Percentiles rank a stretch among this genome's conserved stretches.
Conservation (phyloP, 2,329 filamentous ascomycete species). For the Stemphylium beticola region DNA sequence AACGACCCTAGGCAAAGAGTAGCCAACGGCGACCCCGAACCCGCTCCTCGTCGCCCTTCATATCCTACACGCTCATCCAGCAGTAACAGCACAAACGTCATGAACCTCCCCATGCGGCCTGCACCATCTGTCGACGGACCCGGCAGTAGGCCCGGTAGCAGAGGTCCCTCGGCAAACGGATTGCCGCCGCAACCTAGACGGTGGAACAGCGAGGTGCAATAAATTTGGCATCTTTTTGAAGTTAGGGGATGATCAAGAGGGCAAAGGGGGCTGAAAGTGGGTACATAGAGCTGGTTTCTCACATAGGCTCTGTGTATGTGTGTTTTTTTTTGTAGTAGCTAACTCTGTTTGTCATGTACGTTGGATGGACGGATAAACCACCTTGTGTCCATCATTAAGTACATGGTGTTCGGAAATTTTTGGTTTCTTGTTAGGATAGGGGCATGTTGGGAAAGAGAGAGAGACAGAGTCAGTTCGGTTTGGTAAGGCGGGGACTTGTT, state of each 20-base stretch:
- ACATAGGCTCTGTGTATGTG: background rate
- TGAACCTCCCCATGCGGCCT: conserved; percentile 56
- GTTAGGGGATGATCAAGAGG: background rate
- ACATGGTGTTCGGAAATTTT: too few relatives aligned
- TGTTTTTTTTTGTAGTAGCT: too few relatives aligned
- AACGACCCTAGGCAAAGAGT: conserved; percentile 32
- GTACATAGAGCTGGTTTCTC: background rate
- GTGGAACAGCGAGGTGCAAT: conserved; percentile 44
- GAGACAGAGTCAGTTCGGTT: too few relatives aligned
- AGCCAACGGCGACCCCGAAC: conserved; percentile 31
- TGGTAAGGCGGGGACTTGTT: too few relatives aligned
- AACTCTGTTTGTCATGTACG: too few relatives aligned
- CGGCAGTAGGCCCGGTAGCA: conserved; percentile 31
- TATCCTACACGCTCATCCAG: conserved; percentile 54
- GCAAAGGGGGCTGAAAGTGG: background rate
- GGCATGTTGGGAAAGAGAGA: too few relatives aligned
- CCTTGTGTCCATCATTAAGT: too few relatives aligned
- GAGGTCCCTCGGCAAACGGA: conserved; percentile 22
- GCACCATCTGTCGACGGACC: conserved; percentile 45
- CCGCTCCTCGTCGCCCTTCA: conserved; percentile 45
- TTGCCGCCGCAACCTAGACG: conserved; percentile 28
- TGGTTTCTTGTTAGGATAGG: too few relatives aligned
- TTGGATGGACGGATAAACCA: background rate
- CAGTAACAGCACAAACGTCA: conserved; percentile 44
- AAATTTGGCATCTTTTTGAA: background rate